Evolutionary conservation across 352 stramenopile genomes (phyloP).

Genomic region (Phytophthora melonis): DNA sequence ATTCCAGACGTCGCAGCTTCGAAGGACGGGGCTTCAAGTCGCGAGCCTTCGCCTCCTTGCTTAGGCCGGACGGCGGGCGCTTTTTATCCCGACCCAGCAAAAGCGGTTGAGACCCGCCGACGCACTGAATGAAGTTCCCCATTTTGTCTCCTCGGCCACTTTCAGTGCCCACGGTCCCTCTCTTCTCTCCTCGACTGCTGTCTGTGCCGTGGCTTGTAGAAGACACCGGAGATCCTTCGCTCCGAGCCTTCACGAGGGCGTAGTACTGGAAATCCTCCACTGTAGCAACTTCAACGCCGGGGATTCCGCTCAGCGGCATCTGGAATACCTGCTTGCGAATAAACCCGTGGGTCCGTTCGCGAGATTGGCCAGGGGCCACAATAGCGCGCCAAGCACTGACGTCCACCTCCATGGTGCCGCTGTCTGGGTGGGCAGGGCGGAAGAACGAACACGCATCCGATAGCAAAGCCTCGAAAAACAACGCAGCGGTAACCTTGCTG

Average conservation of each 20-base stretch:
- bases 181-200: too few relatives aligned
- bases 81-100: slow-evolving; percentile 31
- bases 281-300: slow-evolving; percentile 51
- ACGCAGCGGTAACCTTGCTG: slow-evolving; percentile 46
- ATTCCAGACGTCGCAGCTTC: slow-evolving; percentile 53
- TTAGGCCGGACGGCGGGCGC: slow-evolving; percentile 29
- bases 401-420: slow-evolving; percentile 68
- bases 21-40: slow-evolving; percentile 13
- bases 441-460: slow-evolving; percentile 70
- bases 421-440: slow-evolving; percentile 41
- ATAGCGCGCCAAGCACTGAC: slow-evolving; percentile 60
- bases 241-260: slow-evolving; percentile 39
- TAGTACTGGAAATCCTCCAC: slow-evolving; percentile 77
- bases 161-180: not conserved
- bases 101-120: slow-evolving; percentile 16
- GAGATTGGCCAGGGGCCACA: slow-evolving; percentile 14
- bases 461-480: slow-evolving; percentile 69
- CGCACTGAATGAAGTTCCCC: slow-evolving; percentile 24
- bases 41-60: slow-evolving; percentile 27
- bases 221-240: not conserved
- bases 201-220: not conserved
- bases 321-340: slow-evolving; percentile 67
- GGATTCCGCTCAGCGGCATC: slow-evolving; percentile 64
- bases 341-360: slow-evolving; percentile 28
- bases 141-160: slow-evolving; percentile 21